Evolutionary conservation across 148 eudicot species (phyloP).

Genomic region (Hydrangea macrophylla): DNA sequence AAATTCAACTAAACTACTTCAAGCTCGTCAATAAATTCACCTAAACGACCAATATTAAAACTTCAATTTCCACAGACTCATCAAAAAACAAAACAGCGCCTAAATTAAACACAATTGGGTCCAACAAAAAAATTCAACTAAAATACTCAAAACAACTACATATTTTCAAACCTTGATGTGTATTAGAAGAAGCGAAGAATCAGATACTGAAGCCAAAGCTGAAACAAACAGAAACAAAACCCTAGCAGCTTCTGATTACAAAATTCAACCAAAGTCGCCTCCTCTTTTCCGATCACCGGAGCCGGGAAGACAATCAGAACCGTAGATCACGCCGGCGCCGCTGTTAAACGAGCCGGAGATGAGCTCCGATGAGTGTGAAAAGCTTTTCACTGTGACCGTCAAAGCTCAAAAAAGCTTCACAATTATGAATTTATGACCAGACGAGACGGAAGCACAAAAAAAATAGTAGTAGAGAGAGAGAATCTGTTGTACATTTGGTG

Average conservation of each 20-base stretch:
- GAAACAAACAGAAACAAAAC: conserved; percentile 9
- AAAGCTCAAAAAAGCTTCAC: background rate
- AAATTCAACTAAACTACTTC: too few species aligned
- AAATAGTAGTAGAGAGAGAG: background rate
- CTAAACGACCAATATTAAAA: too few species aligned
- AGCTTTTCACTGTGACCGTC: background rate
- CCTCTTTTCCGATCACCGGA: background rate
- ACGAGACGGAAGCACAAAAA: background rate
- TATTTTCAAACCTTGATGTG: background rate
- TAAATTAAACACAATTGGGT: background rate
- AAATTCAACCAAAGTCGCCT: background rate
- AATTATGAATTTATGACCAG: background rate
- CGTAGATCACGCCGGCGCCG: conserved; percentile 17
- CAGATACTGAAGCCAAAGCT: background rate
- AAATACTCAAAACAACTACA: background rate
- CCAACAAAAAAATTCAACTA: background rate
- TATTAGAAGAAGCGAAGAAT: background rate
- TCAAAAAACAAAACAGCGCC: too few species aligned
- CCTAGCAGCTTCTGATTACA: background rate
- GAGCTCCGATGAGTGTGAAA: background rate
- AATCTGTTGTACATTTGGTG: conserved; percentile 6
- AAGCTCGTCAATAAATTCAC: too few species aligned
- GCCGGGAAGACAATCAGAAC: conserved; percentile 5
- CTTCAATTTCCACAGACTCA: background rate
- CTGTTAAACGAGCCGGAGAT: background rate